A percentile compares a stretch with the other conserved stretches of the same genome.
These are phyloP conservation scores for Schizochytrium sp. DNA, from an alignment of 108 stramenopile species.

Conservation along the genomic window DNA sequence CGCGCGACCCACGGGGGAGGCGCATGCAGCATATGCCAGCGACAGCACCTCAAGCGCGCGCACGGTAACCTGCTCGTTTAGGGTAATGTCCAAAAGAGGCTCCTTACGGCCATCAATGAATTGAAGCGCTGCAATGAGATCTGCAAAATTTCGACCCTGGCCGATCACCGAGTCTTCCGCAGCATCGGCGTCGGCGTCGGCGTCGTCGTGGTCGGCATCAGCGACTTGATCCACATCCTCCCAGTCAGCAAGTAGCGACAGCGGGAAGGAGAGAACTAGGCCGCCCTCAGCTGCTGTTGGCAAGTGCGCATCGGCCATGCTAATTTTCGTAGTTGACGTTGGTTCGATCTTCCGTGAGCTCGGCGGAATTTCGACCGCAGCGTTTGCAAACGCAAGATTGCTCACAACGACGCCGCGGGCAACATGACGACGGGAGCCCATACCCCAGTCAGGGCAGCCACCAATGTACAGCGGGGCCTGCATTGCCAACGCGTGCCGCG, in stretches of 20 bases:
- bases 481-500: background rate
- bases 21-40: background rate
- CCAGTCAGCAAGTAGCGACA: background rate
- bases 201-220: background rate
- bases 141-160: background rate
- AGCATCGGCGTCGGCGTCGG: background rate
- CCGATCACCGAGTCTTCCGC: background rate
- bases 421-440: background rate
- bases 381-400: background rate
- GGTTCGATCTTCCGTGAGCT: background rate
- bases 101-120: background rate
- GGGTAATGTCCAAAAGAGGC: background rate
- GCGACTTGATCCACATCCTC: background rate
- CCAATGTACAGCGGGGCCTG: background rate
- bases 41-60: background rate
- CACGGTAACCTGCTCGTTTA: background rate
- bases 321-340: background rate
- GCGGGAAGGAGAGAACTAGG: background rate
- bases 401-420: background rate
- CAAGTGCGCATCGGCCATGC: background rate
- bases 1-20: background rate
- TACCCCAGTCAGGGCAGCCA: constrained; percentile 5
- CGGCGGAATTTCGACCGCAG: background rate
- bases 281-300: background rate
- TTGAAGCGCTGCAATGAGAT: background rate